phyloP scores from a whole-genome alignment of 495 filamentous ascomycete species.

The Opeltia flavorubescens region DNA sequence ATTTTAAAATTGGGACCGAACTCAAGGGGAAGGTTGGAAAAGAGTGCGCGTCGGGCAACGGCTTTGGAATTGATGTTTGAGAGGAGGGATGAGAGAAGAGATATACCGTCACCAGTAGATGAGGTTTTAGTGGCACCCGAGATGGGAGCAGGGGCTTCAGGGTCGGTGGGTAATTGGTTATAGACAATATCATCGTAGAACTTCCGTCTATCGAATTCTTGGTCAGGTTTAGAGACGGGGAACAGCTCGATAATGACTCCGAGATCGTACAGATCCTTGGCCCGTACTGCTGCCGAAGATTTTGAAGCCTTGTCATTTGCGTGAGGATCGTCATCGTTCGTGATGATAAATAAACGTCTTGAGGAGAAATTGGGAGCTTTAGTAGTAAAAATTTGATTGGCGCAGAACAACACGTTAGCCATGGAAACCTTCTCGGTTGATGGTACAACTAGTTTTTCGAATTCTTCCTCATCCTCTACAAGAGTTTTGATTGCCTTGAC shows the following conservation, averaged over 20 bases:
- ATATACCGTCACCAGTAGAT: slow-evolving; percentile 55
- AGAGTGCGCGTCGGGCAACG: slow-evolving; percentile 72
- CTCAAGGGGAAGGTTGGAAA: slow-evolving; percentile 73
- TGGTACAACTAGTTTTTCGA: slow-evolving; percentile 47
- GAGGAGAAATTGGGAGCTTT: slow-evolving; percentile 91
- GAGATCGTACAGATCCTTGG: slow-evolving; percentile 90
- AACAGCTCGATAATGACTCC: slow-evolving; percentile 90
- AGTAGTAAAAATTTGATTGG: slow-evolving; percentile 92
- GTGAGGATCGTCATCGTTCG: slow-evolving; percentile 87
- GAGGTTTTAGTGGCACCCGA: slow-evolving; percentile 29
- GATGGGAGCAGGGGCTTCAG: slow-evolving; percentile 47
- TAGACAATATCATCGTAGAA: slow-evolving; percentile 96
- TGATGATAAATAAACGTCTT: slow-evolving; percentile 83
- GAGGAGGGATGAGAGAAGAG: slow-evolving; percentile 66
- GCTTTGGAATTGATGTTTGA: slow-evolving; percentile 87
- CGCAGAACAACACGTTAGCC: slow-evolving; percentile 85
- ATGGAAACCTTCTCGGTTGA: slow-evolving; percentile 60
- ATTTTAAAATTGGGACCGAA: slow-evolving; percentile 75
- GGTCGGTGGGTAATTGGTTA: slow-evolving; percentile 42
- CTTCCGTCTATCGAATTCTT: slow-evolving; percentile 67
- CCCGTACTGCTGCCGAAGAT: slow-evolving; percentile 67
- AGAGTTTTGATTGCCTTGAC: slow-evolving; percentile 65
- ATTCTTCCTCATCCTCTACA: slow-evolving; percentile 59
- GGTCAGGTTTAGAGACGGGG: slow-evolving; percentile 61
- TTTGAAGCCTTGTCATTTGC: slow-evolving; percentile 50